These are phyloP conservation scores for Taiwanofungus camphoratus DNA, from an alignment of 1,284 basidiomycete genomes.

Conservation along the genomic window DNA sequence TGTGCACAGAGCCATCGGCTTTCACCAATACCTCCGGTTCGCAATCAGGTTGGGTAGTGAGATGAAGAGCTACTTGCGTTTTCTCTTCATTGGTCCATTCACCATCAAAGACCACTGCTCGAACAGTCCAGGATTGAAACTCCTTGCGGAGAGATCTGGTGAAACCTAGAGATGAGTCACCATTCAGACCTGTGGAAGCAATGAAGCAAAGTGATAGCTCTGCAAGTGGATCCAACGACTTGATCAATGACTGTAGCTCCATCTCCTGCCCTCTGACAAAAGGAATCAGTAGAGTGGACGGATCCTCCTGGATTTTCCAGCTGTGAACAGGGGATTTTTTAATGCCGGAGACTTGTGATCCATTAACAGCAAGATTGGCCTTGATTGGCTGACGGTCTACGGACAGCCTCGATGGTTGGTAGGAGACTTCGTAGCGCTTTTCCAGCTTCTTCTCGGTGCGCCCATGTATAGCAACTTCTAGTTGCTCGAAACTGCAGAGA, in stretches of 20 bases:
- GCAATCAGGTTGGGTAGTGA: neutral
- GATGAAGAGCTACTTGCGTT: neutral
- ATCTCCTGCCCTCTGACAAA: constrained; percentile 15
- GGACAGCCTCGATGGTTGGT: neutral
- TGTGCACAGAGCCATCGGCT: constrained; percentile 6
- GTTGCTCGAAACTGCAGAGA: constrained; percentile 9
- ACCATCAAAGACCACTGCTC: constrained; percentile 11
- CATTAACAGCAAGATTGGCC: no score
- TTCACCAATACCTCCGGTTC: constrained; percentile 12
- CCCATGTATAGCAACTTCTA: constrained; percentile 9
- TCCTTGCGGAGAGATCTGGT: constrained; percentile 16
- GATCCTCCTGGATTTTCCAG: neutral
- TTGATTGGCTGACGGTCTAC: neutral
- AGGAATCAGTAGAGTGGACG: constrained; percentile 1
- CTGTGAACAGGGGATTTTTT: neutral
- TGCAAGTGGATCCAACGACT: constrained; percentile 11
- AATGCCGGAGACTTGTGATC: neutral
- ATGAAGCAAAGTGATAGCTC: constrained; percentile 12
- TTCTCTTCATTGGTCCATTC: constrained; percentile 4
- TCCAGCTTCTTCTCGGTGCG: neutral
- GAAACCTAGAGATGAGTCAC: constrained; percentile 16
- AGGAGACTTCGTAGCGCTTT: neutral
- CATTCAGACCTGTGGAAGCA: constrained; percentile 11
- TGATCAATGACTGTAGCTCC: constrained; percentile 9
- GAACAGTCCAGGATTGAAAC: constrained; percentile 14